Percentiles rank a stretch among this genome's conserved stretches.
Evolutionary conservation across 495 filamentous ascomycete species (phyloP).

Genomic region (Hyaloscypha bicolor): DNA sequence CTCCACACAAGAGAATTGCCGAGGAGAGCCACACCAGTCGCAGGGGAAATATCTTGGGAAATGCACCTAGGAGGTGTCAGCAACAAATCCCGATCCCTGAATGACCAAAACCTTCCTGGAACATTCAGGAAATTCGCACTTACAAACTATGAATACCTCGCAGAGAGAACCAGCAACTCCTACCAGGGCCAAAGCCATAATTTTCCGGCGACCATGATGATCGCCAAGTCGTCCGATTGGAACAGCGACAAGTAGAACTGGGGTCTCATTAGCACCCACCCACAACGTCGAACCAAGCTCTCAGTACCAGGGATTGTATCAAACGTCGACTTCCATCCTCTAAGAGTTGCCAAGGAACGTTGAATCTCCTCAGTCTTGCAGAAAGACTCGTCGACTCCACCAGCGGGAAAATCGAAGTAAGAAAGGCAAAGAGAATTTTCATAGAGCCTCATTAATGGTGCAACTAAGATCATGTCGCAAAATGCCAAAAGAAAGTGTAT

Average conservation of each 20-base stretch:
- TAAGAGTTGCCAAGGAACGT: conserved; percentile 21
- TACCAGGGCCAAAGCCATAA: conserved; percentile 27
- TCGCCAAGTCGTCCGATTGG: conserved; percentile 32
- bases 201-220: conserved; percentile 22
- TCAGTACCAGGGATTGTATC: conserved; percentile 32
- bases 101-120: neutral
- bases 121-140: neutral
- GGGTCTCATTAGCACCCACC: conserved; percentile 11
- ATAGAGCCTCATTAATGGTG: conserved; percentile 30
- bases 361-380: conserved; percentile 32
- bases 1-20: conserved; percentile 28
- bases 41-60: conserved; percentile 24
- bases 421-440: conserved; percentile 28
- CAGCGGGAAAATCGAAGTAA: conserved; percentile 22
- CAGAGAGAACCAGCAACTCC: conserved; percentile 22
- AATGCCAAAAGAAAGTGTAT: conserved; percentile 33
- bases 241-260: conserved; percentile 31
- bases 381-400: conserved; percentile 19
- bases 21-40: conserved; percentile 33
- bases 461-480: conserved; percentile 30
- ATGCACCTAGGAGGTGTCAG: conserved; percentile 25
- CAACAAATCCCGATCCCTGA: neutral
- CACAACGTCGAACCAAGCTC: neutral
- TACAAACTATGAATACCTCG: conserved; percentile 33
- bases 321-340: conserved; percentile 32